phyloP scores from a whole-genome alignment of 768 basidiomycete species.

The Termitomyces heimii region DNA sequence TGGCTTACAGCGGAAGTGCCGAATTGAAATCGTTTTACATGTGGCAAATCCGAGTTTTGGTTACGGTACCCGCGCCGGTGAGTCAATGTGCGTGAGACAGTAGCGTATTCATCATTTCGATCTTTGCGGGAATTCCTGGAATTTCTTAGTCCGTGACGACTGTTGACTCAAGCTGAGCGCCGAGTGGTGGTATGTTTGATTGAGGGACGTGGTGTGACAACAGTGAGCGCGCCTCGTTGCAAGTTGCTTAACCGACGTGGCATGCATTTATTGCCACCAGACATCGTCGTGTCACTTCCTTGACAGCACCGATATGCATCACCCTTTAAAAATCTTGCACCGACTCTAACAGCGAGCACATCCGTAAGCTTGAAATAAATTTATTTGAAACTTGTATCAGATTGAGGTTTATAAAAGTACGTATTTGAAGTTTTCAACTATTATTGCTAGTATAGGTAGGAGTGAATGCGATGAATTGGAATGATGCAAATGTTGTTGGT shows the following conservation, averaged over 20 bases:
- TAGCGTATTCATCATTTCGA: not conserved
- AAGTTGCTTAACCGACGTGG: not conserved
- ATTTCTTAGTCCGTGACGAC: not conserved
- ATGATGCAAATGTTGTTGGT: slow-evolving; percentile 5
- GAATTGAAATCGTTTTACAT: not conserved
- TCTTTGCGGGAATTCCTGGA: not conserved
- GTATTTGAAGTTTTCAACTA: not conserved
- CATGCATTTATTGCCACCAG: not conserved
- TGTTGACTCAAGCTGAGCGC: slow-evolving; percentile 1
- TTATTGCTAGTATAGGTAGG: not conserved
- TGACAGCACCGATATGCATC: not conserved
- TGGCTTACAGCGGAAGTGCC: not conserved
- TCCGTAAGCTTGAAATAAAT: not conserved
- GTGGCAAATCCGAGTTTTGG: not conserved
- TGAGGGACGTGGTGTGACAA: not conserved
- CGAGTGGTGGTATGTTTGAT: not conserved
- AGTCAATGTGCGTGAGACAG: not conserved
- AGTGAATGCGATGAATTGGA: slow-evolving; percentile 1
- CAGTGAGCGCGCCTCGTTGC: not conserved
- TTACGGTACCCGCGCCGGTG: not conserved
- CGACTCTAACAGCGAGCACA: not conserved
- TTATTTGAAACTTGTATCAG: not conserved
- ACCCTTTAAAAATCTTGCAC: not conserved
- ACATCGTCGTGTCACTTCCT: not conserved
- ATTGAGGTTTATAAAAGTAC: not conserved